Evolutionary conservation across 2,329 filamentous ascomycete species (phyloP), one percentile per base, ranked within the genome.

Genomic region (Talaromyces sp.): DNA sequence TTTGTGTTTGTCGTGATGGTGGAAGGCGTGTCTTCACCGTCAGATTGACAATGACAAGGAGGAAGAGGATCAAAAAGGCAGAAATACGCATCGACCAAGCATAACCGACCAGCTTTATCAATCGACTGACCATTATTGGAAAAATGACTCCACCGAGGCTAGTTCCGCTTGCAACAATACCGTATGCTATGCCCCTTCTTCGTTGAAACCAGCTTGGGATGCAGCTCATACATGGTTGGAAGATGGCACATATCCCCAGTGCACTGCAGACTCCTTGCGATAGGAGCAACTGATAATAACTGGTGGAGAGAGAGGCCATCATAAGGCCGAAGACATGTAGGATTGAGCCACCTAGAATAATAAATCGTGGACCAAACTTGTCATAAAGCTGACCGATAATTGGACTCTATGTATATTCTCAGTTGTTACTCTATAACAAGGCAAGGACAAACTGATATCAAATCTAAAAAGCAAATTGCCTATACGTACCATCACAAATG

Each of bases 41-140:
- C 0, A 85, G 70, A 33, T 79, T 78, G 39, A 85, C 83, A 67
- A 89, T 79, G 45, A 82, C 74, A 67, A 85, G 79, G 65, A 86
- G 76, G 66, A 81, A 82, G 67, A 91, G 82, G 68, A 90, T 87
- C 59, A 90, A 76, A 63, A 90, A 86, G 10, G 86, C 78, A 31
- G 78, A 80, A 57, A 82, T 82, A 11, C 86, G 80, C 79, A 88
- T 85, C 0, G 84, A 76, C 87, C 85, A 89, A 47, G 77, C 73
- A 70, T 86, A 85, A 41, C 85, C 84, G 61, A 87, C 77, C 60
- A 79, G 31, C 0, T 79, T 78, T 52, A 89, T 83, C 22, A 89
- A 74, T 37, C 81, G 81, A 1, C 80, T 75, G n/a, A 88, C 81
- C 82, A 89, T 86, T 70, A 89, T 87, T 0, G 87, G 58, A 69